Base-by-base conservation (phyloP, 495 filamentous ascomycete species). In the Aspergillus sparsus region DNA sequence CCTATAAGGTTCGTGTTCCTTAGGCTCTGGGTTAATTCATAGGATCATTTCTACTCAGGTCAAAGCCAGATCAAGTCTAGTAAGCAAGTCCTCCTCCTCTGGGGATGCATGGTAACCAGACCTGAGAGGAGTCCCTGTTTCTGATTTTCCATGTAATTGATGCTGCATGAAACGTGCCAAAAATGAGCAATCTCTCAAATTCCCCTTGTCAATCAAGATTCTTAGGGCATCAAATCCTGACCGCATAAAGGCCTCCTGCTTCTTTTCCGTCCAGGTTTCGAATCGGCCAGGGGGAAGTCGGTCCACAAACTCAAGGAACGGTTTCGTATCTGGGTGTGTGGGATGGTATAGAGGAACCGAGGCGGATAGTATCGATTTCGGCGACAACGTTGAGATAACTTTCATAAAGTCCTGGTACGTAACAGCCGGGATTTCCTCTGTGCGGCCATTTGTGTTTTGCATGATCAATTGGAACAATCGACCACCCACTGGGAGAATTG, bases 291-390 rank as follows among this genome's bases (percentile, higher is more conserved):
- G 45, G 10, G 64, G 62, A 4, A 70, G 16, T 3, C 35, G 46
- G 12, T 64, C 58, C 49, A 72, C 59, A 54, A 66, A 72, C 33
- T 61, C 46, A 18, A 79, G 53, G 46, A 78, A 72, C 5, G 71
- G 74, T 13, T 53, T 57, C 1, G 71, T 27, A 34, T 75, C 65
- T 12, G 74, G 76, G 33, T 69, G 47, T 12, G 65, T 65, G 7
- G 77, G 77, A 57, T 80, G 74, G 27, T 70, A 73, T 27, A 79
- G 55, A 7, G 65, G 58, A 49, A 73, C 62, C n/a, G 65, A 60
- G 21, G 68, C 66, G 6, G 46, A 57, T 16, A 71, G 44, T 12
- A 70, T 53, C 1, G 67, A 67, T 4, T 63, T 62, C 15, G 71
- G 63, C 15, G 65, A 51, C 33, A 77, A 9, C 7, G 59, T 52